These are phyloP conservation scores for Coniochaeta ligniaria DNA, from an alignment of 2,329 filamentous ascomycete species.

Conservation along the genomic window DNA sequence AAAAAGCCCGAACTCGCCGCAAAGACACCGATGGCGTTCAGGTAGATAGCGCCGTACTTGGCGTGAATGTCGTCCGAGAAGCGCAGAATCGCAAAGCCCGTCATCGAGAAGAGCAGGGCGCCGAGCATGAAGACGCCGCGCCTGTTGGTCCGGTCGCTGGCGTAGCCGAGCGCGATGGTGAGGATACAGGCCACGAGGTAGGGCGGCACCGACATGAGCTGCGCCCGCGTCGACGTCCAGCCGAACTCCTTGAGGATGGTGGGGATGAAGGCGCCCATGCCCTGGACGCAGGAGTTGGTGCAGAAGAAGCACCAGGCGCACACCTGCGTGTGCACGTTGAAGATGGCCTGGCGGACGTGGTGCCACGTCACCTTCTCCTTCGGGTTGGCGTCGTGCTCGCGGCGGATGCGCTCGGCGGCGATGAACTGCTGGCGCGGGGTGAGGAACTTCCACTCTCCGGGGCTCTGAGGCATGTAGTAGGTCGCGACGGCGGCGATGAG, in stretches of 20 bases:
- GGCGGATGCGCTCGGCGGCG: slow-evolving; percentile 5
- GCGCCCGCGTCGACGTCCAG: slow-evolving; percentile 7
- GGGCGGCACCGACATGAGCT: slow-evolving; percentile 7
- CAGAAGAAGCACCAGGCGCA: slow-evolving; percentile 7
- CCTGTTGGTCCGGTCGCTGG: slow-evolving; percentile 3
- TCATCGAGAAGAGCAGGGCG: slow-evolving; percentile 2
- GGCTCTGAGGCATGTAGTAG: slow-evolving; percentile 5
- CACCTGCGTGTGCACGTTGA: slow-evolving; percentile 6
- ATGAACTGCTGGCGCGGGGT: slow-evolving; percentile 3
- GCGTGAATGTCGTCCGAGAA: slow-evolving; percentile 4
- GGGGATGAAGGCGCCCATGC: slow-evolving; percentile 6
- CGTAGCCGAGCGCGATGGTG: slow-evolving; percentile 3
- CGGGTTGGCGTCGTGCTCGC: slow-evolving; percentile 5
- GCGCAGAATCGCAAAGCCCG: slow-evolving; percentile 3
- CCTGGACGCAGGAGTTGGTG: slow-evolving; percentile 4
- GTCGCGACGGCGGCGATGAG: background rate
- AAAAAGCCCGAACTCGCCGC: slow-evolving; percentile 5
- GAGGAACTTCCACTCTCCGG: slow-evolving; percentile 3
- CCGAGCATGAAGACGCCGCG: slow-evolving; percentile 6
- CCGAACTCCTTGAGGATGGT: slow-evolving; percentile 10
- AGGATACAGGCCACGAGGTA: slow-evolving; percentile 4
- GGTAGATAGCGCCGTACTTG: slow-evolving; percentile 5
- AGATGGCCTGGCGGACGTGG: slow-evolving; percentile 6
- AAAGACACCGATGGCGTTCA: slow-evolving; percentile 5
- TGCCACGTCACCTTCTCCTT: slow-evolving; percentile 4